These are phyloP conservation scores for Xylaria sp. DNA, from an alignment of 2,329 filamentous ascomycete species.

Conservation along the genomic window DNA sequence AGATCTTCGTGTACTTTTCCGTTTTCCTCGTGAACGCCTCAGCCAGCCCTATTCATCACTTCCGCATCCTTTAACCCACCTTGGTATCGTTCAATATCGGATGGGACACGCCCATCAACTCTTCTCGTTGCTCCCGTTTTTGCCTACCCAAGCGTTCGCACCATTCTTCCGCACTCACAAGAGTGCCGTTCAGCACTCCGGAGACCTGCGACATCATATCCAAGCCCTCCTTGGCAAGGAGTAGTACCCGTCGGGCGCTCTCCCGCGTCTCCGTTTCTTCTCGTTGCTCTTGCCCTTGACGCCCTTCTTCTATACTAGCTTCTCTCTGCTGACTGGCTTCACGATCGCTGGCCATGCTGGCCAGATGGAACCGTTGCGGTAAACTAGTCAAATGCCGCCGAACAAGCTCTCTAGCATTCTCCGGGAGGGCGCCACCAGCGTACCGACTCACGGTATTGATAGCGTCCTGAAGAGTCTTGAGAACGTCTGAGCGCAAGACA, in stretches of 20 bases:
- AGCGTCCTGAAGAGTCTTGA: conserved; percentile 82
- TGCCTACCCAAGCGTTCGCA: conserved; percentile 76
- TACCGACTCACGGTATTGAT: conserved; percentile 89
- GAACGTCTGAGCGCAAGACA: conserved; percentile 73
- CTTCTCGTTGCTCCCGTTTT: conserved; percentile 50
- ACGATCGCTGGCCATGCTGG: conserved; percentile 61
- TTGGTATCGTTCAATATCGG: conserved; percentile 42
- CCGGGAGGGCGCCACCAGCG: conserved; percentile 88
- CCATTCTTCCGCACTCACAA: conserved; percentile 92
- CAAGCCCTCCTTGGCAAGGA: conserved; percentile 88
- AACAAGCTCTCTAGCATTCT: conserved; percentile 86
- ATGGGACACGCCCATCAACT: conserved; percentile 39
- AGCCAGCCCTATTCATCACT: conserved; percentile 4
- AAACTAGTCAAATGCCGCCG: conserved; percentile 84
- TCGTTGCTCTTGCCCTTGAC: conserved; percentile 54
- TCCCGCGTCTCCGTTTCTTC: conserved; percentile 59
- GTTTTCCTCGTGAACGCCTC: conserved; percentile 18
- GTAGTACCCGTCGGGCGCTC: conserved; percentile 79
- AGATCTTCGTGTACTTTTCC: neutral
- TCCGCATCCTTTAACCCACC: conserved; percentile 39
- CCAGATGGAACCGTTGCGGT: conserved; percentile 82
- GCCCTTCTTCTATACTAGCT: conserved; percentile 50
- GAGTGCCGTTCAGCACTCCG: conserved; percentile 86
- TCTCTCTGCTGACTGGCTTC: conserved; percentile 41
- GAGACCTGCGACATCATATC: conserved; percentile 96